Conservation (phyloP, 306 rosid genomes). For the Rosa rugosa region DNA sequence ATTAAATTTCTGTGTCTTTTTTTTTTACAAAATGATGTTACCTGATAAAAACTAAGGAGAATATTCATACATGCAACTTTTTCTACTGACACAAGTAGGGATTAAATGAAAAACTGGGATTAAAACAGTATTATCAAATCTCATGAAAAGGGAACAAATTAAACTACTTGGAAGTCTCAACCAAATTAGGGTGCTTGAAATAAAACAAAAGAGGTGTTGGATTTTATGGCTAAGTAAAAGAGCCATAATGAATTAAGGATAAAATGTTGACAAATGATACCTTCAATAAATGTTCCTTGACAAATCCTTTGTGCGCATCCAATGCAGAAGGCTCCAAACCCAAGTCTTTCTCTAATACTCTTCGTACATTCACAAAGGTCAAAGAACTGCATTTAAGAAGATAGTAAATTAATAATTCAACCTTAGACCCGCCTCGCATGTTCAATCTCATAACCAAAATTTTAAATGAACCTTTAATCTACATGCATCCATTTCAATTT, state of each 20-base stretch:
- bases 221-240: slow-evolving; percentile 15
- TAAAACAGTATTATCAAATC: neutral
- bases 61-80: neutral
- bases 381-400: slow-evolving; percentile 67
- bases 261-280: slow-evolving; percentile 33
- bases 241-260: neutral
- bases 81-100: neutral
- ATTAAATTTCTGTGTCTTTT: neutral
- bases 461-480: neutral
- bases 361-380: slow-evolving; percentile 89
- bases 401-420: slow-evolving; percentile 1
- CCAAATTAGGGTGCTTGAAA: neutral
- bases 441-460: neutral
- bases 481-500: slow-evolving; percentile 1
- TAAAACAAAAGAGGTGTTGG: neutral
- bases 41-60: neutral
- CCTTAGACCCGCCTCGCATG: neutral
- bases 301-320: slow-evolving; percentile 79
- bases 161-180: neutral
- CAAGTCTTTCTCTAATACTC: slow-evolving; percentile 87
- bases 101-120: neutral
- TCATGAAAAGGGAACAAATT: neutral
- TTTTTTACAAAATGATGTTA: neutral
- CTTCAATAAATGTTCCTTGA: slow-evolving; percentile 75
- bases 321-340: slow-evolving; percentile 58